Percentiles rank a stretch among this genome's conserved stretches.
phyloP scores from a whole-genome alignment of 1,284 basidiomycete genomes.

The Coriolopsis trogii region DNA sequence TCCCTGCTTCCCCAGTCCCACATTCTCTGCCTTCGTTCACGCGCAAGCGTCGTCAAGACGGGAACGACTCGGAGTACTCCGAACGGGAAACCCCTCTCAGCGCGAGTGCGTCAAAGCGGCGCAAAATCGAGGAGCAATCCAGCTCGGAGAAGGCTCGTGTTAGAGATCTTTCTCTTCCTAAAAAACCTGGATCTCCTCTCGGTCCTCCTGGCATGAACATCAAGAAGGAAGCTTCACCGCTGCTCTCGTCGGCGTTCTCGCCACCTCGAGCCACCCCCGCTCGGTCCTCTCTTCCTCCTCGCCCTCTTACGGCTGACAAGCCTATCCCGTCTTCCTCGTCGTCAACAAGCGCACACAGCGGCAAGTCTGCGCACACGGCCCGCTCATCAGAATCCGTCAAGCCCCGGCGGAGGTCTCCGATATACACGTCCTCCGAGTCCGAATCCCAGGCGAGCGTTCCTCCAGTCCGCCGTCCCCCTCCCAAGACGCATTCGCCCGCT shows the following conservation, averaged over 20 bases:
- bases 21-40: conserved; percentile 18
- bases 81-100: conserved; percentile 27
- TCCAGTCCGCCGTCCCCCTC: not conserved
- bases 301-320: conserved; percentile 20
- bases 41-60: conserved; percentile 27
- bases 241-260: conserved; percentile 26
- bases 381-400: conserved; percentile 24
- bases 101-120: conserved; percentile 25
- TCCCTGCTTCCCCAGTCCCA: conserved; percentile 10
- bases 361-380: conserved; percentile 21
- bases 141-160: conserved; percentile 24
- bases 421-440: conserved; percentile 67
- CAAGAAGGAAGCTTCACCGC: conserved; percentile 38
- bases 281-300: conserved; percentile 25
- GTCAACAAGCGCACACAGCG: conserved; percentile 26
- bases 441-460: conserved; percentile 40
- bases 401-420: conserved; percentile 40
- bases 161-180: conserved; percentile 34
- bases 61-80: conserved; percentile 28
- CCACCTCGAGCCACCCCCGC: conserved; percentile 16
- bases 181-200: conserved; percentile 33
- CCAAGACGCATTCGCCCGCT: not conserved
- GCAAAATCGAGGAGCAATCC: conserved; percentile 29
- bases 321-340: conserved; percentile 25
- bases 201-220: conserved; percentile 32